Evolutionary conservation across 2,329 filamentous ascomycete genomes (phyloP), one percentile per base, ranked within the genome.

Genomic region (Coniochaeta prunicola): DNA sequence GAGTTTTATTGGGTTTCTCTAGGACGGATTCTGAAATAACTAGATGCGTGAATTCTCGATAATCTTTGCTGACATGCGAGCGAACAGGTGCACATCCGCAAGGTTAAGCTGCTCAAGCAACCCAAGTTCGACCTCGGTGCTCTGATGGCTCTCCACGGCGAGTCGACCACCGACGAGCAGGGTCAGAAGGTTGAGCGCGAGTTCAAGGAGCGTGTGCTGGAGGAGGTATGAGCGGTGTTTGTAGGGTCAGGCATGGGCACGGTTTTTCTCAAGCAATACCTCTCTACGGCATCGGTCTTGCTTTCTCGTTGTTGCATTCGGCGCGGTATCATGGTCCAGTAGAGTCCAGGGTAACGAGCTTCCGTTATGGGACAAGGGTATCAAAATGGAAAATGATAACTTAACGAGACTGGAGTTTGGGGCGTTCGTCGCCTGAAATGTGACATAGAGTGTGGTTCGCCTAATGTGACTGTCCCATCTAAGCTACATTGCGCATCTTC

Each of bases 91-190:
- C 94, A 99, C 85, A 96, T 99, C 80, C 92, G 94, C 81, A 99
- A 99, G 88, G 93, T 99, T 74, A 99, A 99, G 89, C 90, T 99
- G 70, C 85, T 99, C 71, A 99, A 99, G 89, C 80, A 88, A 68
- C 94, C 94, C 75, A 99, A 99, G 86, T 97, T 99, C 84, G 94
- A 99, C 76, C 89, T 99, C 67, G 94, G 94, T 80, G 89, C 91
- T 71, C 87, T 99, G 70, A 89, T 99, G 79, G 89, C 89, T 78
- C 89, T 99, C 72, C 94, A 99, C 84, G 94, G 94, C 80, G 94
- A 99, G 86, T 96, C 92, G 64, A 88, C 86, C 74, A 92, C 91
- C 71, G 92, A 97, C 76, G 94, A 99, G 81, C 87, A 92, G 76
- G 94, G 94, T 72, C 91, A 97, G 81, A 97, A 97, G 91, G 91